Conservation (phyloP, 2,329 filamentous ascomycete species). For the Phaeosphaeria sp. region DNA sequence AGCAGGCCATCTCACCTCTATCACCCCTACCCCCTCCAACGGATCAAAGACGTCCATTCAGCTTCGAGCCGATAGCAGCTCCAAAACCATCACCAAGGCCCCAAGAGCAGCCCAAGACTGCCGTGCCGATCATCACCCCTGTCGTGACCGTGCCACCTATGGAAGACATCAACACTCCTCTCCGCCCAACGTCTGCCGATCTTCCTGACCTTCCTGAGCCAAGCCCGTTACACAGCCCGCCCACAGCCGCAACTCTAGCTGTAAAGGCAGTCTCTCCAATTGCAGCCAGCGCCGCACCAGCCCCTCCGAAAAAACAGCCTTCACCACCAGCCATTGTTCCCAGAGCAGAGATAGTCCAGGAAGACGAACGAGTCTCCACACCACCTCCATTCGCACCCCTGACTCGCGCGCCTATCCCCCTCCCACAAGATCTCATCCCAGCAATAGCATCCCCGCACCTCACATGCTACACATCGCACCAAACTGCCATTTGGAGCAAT, state of each 20-base stretch:
- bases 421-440: conserved; percentile 23
- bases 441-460: conserved; percentile 39
- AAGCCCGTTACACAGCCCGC: conserved; percentile 7
- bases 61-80: conserved; percentile 25
- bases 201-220: neutral
- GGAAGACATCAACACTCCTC: neutral
- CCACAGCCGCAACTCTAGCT: neutral
- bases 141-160: neutral
- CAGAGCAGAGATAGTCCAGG: neutral
- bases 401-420: conserved; percentile 23
- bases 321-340: conserved; percentile 2
- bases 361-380: conserved; percentile 5
- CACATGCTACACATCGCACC: conserved; percentile 42
- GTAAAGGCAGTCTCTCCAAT: neutral
- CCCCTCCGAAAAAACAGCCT: neutral
- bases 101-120: conserved; percentile 5
- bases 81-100: neutral
- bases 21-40: conserved; percentile 24
- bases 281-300: conserved; percentile 1
- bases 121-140: conserved; percentile 2
- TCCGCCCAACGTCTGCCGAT: neutral
- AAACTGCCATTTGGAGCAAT: conserved; percentile 32
- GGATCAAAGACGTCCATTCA: conserved; percentile 29
- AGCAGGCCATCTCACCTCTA: conserved; percentile 29
- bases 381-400: conserved; percentile 27